Evolutionary conservation across 257 asterid genomes (phyloP), one percentile per base, ranked within the genome.

Genomic region (Marsdenia floribunda): DNA sequence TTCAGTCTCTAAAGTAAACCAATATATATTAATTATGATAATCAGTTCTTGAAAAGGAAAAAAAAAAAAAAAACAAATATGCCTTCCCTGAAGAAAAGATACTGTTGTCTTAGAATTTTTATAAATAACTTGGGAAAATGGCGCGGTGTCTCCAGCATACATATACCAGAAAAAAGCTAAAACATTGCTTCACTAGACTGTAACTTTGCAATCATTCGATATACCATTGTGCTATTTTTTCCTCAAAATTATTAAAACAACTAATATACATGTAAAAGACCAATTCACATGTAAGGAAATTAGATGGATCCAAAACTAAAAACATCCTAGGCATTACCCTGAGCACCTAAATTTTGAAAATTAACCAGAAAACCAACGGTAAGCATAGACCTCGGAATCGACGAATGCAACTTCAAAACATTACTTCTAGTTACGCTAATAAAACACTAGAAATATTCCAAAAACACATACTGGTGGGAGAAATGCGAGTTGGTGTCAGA

Each of bases 401-500:
- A 38, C n/a, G 44, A 19, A 66, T 3, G 42, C 16, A 38, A 66
- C 13, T 66, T 18, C 70, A 64, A 2, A 35, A 64, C 3, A 26
- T 22, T 42, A 33, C 15, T 33, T 63, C 69, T 19, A 19, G 7
- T 37, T 37, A 65, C 11, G 14, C 50, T 0, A 65, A 38, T 8
- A 37, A 0, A 19, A 37, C 21, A 35, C 24, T 4, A 11, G 18
- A 35, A 37, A 64, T 16, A 18, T 33, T 2, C 6, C 15, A 38
- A 65, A 38, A 70, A n/a, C 22, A 19, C 75, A 16, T 29, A 72
- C 75, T 55, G 24, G n/a, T 26, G 37, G 65, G 68, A 14, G 69
- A 55, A 40, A 73, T 73, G 13, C 50, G 71, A 66, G 33, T 70
- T 24, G 73, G 76, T 1, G 69, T 57, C 14, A 38, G 69, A 7